Percentiles rank a stretch among this genome's conserved stretches.
These are phyloP conservation scores for Apiospora saccharicola DNA, from an alignment of 2,329 filamentous ascomycete genomes.

Conservation along the genomic window DNA sequence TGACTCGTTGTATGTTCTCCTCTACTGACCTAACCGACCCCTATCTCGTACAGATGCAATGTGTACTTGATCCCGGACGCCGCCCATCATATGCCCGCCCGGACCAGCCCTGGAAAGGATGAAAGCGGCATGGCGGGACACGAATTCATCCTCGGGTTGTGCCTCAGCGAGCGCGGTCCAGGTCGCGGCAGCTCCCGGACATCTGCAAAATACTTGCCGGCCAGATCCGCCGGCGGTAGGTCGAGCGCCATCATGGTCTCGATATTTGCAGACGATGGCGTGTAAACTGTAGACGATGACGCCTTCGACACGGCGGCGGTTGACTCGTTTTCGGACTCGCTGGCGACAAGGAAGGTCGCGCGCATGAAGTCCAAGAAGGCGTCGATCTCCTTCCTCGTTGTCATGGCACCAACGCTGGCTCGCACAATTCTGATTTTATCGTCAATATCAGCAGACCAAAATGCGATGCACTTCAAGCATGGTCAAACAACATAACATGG, in stretches of 20 bases:
- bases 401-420: slow-evolving; percentile 69
- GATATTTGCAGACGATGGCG: neutral
- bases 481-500: neutral
- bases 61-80: neutral
- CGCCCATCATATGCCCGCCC: neutral
- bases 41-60: neutral
- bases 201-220: slow-evolving; percentile 22
- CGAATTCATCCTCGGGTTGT: neutral
- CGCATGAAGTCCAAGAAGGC: slow-evolving; percentile 55
- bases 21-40: no score
- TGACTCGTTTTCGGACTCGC: neutral
- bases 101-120: neutral
- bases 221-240: neutral
- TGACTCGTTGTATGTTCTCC: neutral
- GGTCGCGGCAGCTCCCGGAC: slow-evolving; percentile 29
- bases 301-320: neutral
- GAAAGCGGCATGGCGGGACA: neutral
- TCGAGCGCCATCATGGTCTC: slow-evolving; percentile 8
- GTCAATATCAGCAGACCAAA: neutral
- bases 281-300: neutral
- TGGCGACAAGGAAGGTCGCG: slow-evolving; percentile 42
- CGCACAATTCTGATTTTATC: slow-evolving; percentile 58
- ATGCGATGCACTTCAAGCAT: neutral
- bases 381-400: slow-evolving; percentile 61
- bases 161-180: neutral